phyloP scores from a whole-genome alignment of 352 stramenopile genomes.

The Plasmopara viticola region DNA sequence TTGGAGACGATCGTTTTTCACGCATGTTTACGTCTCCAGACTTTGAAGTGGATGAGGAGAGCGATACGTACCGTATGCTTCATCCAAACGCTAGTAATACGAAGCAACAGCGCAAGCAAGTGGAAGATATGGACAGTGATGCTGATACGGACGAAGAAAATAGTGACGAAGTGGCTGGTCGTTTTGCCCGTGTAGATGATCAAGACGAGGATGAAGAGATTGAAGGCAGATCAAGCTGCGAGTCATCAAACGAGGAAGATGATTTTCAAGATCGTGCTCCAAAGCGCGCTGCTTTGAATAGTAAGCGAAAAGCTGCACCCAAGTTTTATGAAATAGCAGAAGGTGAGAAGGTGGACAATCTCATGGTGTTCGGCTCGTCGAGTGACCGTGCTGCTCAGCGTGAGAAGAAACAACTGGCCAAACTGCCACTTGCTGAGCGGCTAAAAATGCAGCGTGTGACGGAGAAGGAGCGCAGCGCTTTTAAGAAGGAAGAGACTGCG shows the following conservation, averaged over 20 bases:
- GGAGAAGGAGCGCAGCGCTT: slow-evolving; percentile 69
- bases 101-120: slow-evolving; percentile 64
- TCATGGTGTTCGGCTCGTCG: slow-evolving; percentile 71
- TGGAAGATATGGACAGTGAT: slow-evolving; percentile 91
- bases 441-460: slow-evolving; percentile 65
- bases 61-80: slow-evolving; percentile 93
- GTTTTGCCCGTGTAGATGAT: slow-evolving; percentile 70
- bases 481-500: slow-evolving; percentile 77
- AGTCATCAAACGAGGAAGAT: slow-evolving; percentile 60
- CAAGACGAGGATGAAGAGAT: slow-evolving; percentile 55
- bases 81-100: slow-evolving; percentile 89
- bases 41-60: slow-evolving; percentile 97
- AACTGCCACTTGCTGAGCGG: slow-evolving; percentile 73
- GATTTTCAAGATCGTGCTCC: slow-evolving; percentile 15
- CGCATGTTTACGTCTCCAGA: slow-evolving; percentile 96
- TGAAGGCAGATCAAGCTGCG: slow-evolving; percentile 55
- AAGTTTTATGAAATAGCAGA: slow-evolving; percentile 86
- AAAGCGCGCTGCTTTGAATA: slow-evolving; percentile 12
- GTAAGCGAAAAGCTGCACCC: slow-evolving; percentile 37
- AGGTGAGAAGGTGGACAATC: slow-evolving; percentile 73
- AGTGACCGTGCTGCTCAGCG: slow-evolving; percentile 61
- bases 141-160: slow-evolving; percentile 59
- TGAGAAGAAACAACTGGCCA: slow-evolving; percentile 72
- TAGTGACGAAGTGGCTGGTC: slow-evolving; percentile 43
- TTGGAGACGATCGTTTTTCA: slow-evolving; percentile 96